phyloP scores from a whole-genome alignment of 169 alveolate species.

The Perkinsus olseni region DNA sequence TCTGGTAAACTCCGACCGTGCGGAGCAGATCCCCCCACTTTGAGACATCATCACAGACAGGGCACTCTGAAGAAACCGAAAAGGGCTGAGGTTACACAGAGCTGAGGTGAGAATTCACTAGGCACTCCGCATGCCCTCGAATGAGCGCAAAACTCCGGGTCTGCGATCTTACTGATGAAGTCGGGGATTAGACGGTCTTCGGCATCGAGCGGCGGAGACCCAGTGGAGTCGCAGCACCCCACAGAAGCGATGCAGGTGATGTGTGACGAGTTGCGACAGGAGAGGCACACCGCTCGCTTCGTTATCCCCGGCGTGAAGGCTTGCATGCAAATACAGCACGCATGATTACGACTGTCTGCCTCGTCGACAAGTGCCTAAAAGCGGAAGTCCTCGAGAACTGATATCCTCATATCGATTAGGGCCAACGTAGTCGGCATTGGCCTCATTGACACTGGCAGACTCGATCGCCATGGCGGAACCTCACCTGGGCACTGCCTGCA shows the following conservation, averaged over 20 bases:
- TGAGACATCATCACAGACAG: background rate
- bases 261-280: background rate
- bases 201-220: background rate
- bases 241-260: background rate
- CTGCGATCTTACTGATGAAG: background rate
- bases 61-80: background rate
- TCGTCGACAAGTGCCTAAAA: background rate
- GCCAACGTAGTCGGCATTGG: background rate
- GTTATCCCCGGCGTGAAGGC: background rate
- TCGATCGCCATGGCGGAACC: background rate
- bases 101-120: background rate
- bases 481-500: background rate
- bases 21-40: background rate
- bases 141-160: background rate
- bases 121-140: no score
- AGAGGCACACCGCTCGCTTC: background rate
- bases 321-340: background rate
- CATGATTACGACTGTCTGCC: background rate
- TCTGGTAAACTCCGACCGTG: background rate
- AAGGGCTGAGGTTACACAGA: background rate
- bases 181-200: background rate
- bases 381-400: background rate
- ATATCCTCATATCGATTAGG: background rate
- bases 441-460: background rate
- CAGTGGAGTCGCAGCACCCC: background rate